Percentiles rank a stretch among this genome's conserved stretches.
These are phyloP conservation scores for Hymenoscyphus salicellus DNA, from an alignment of 2,329 filamentous ascomycete species.

Conservation along the genomic window DNA sequence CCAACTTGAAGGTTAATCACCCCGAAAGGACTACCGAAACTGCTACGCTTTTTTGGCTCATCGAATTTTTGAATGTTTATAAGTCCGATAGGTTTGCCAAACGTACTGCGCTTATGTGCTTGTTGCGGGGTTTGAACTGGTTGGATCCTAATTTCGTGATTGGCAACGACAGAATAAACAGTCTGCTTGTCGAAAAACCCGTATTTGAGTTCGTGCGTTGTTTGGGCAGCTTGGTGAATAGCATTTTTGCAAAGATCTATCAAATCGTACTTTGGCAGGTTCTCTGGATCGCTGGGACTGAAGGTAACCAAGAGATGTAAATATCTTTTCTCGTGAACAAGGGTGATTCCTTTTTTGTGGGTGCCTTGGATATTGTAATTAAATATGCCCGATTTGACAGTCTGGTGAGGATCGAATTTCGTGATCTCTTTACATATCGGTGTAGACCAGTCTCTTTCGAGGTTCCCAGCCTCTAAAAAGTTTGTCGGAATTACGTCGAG, in stretches of 20 bases:
- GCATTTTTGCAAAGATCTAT: constrained; percentile 1
- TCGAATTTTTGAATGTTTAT: not conserved
- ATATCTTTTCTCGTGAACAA: not conserved
- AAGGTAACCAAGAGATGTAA: constrained; percentile 5
- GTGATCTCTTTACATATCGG: not conserved
- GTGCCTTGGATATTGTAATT: constrained; percentile 7
- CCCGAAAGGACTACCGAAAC: not conserved
- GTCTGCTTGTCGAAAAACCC: not conserved
- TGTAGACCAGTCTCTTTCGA: not conserved
- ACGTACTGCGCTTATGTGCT: not conserved
- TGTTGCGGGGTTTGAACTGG: not conserved
- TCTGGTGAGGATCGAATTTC: constrained; percentile 3
- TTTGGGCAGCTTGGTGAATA: constrained; percentile 4
- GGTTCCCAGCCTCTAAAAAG: not conserved
- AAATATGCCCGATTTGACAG: not conserved
- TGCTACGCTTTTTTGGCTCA: not conserved
- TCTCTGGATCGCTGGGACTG: not conserved
- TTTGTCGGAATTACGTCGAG: not conserved
- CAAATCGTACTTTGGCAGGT: constrained; percentile 1
- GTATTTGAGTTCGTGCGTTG: constrained; percentile 8
- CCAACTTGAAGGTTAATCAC: constrained; percentile 3
- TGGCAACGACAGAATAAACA: not conserved
- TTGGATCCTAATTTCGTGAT: constrained; percentile 2
- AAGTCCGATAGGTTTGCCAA: not conserved
- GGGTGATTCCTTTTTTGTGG: not conserved